A percentile compares a stretch with the other conserved stretches of the same genome.
Evolutionary conservation across 192 early-diverging fungal genomes (phyloP).

Genomic region (Backusella circina): DNA sequence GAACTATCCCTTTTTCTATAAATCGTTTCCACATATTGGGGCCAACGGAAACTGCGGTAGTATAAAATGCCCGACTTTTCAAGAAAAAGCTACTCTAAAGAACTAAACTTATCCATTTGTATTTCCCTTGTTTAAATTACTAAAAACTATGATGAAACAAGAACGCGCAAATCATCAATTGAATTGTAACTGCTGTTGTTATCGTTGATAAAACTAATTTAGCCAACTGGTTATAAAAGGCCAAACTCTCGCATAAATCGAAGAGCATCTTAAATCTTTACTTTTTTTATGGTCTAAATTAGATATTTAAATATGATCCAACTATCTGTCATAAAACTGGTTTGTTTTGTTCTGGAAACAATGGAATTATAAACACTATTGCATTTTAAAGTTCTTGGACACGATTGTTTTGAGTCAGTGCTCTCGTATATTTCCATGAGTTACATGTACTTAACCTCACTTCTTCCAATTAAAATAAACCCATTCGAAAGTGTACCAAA

Average conservation of each 20-base stretch:
- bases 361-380: neutral
- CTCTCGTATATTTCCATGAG: neutral
- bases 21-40: neutral
- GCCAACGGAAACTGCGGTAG: neutral
- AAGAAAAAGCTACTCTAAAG: neutral
- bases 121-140: neutral
- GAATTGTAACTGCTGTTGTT: no score
- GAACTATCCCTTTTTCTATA: neutral
- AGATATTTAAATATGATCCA: no score
- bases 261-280: no score
- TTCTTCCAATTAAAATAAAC: neutral
- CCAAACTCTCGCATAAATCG: no score
- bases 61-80: neutral
- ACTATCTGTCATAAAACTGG: neutral
- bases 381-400: neutral
- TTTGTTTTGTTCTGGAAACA: neutral
- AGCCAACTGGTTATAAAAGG: no score
- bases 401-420: neutral
- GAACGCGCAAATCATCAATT: no score
- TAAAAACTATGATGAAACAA: no score
- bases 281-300: no score
- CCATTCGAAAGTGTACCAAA: neutral
- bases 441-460: neutral
- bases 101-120: no score
- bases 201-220: no score